Base-by-base conservation (phyloP, 148 eudicot genomes). In the Talinum fruticosum region DNA sequence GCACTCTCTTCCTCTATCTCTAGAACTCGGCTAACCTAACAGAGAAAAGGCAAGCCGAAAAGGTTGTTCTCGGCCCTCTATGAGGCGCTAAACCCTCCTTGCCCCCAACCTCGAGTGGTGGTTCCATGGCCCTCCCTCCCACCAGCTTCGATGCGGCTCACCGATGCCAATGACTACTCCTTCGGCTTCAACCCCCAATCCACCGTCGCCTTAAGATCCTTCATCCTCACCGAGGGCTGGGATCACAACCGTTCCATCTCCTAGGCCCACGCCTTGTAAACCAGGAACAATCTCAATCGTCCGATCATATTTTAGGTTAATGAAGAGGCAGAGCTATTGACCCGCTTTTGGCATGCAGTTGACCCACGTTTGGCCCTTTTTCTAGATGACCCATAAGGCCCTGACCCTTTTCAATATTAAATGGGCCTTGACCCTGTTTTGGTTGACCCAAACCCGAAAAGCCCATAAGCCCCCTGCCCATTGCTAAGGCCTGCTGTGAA, bases 41-140 rank as follows among this genome's bases (percentile, higher is more conserved):
- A 49, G 80, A 76, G 41, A 62, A n/a, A 12, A 28, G 33, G 10
- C 64, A 57, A 64, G 85, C 80, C 82, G 65, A 79, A 47, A 65
- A 84, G 83, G 89, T 85, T 75, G 91, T 89, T 18, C 65, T 76
- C n/a, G 33, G 78, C 86, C 77, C 89, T 91, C 44, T 91, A 91
- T 85, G 83, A 82, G 74, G 92, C 96, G 78, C 24, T 91, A 76
- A 84, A 69, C 73, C 66, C 87, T 91, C n/a, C 79, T 91, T 16
- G 87, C 90, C 19, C 44, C 87, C 10, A 86, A 89, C 76, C 89
- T 91, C 33, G 96, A 91, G 85, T 89, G 93, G 93, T 85, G 93
- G 91, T 91, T 88, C 88, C 96, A 91, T 82, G 96, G 96, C 59
- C 96, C 93, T 0, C 93, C 91, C 0, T 79, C 91, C 34, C 87